A percentile compares a stretch with the other conserved stretches of the same genome.
These are phyloP conservation scores for Sphaceloma murrayae DNA, from an alignment of 2,329 filamentous ascomycete genomes.

Conservation along the genomic window DNA sequence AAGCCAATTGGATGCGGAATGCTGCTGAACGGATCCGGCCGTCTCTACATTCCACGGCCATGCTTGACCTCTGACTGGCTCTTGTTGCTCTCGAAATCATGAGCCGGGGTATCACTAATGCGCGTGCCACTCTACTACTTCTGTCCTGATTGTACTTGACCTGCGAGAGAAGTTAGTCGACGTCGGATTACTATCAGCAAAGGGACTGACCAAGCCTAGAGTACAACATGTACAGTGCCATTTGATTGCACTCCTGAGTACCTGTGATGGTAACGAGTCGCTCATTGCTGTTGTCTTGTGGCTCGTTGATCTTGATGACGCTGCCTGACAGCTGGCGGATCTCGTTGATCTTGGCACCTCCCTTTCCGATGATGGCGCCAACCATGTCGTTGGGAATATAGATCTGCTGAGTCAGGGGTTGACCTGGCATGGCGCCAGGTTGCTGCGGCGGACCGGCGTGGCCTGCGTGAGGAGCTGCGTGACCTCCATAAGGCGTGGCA, in stretches of 20 bases:
- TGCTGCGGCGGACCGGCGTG: conserved; percentile 64
- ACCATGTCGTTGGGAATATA: conserved; percentile 99
- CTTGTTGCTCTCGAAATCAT: conserved; percentile 1
- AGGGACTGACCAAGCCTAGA: conserved; percentile 72
- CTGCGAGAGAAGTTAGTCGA: conserved; percentile 17
- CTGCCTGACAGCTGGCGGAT: conserved; percentile 94
- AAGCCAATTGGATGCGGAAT: conserved; percentile 6
- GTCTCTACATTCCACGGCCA: conserved; percentile 7
- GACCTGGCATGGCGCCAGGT: conserved; percentile 64
- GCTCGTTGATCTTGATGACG: conserved; percentile 99
- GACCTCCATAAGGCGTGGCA: conserved; percentile 58
- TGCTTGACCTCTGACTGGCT: neutral
- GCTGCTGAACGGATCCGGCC: conserved; percentile 10
- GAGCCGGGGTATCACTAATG: conserved; percentile 9
- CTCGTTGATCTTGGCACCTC: conserved; percentile 98
- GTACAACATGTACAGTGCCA: conserved; percentile 99
- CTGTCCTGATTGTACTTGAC: conserved; percentile 20
- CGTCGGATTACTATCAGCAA: conserved; percentile 23
- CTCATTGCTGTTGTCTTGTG: conserved; percentile 98
- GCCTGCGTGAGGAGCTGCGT: conserved; percentile 47
- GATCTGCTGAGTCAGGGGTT: conserved; percentile 92
- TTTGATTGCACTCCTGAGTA: conserved; percentile 96
- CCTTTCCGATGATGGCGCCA: conserved; percentile 96
- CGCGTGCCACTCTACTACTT: conserved; percentile 17
- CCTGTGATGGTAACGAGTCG: conserved; percentile 94